Conservation (phyloP, 768 basidiomycete genomes). For the Phlegmacium glaucopus region DNA sequence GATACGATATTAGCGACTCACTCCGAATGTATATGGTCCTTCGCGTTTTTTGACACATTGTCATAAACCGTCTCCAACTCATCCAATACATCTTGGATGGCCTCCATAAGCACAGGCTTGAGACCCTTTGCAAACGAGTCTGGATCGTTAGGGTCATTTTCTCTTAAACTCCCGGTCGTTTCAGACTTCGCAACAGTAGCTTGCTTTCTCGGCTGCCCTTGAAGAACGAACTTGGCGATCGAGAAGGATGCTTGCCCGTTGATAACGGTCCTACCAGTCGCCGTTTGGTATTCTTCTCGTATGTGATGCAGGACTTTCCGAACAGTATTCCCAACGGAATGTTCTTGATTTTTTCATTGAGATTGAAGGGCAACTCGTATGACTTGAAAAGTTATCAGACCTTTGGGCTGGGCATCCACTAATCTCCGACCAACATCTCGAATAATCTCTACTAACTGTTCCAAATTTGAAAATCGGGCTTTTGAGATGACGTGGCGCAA, state of each 20-base stretch:
- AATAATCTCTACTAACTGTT: constrained; percentile 79
- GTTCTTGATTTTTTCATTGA: constrained; percentile 49
- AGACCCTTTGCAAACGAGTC: constrained; percentile 74
- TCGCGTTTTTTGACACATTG: constrained; percentile 89
- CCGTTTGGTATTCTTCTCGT: constrained; percentile 91
- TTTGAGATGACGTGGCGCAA: constrained; percentile 87
- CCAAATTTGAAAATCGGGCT: constrained; percentile 82
- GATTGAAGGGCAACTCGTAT: constrained; percentile 4
- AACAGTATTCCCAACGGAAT: constrained; percentile 93
- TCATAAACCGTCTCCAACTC: constrained; percentile 96
- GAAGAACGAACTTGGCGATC: constrained; percentile 79
- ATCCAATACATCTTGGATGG: constrained; percentile 93
- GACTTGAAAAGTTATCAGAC: constrained; percentile 36
- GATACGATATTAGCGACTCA: constrained; percentile 42
- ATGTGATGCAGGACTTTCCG: constrained; percentile 92
- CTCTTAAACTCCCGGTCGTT: constrained; percentile 53
- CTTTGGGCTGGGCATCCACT: constrained; percentile 93
- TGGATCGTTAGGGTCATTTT: constrained; percentile 72
- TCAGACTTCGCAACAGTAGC: constrained; percentile 42
- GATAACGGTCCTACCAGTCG: constrained; percentile 46
- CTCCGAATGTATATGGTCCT: constrained; percentile 99
- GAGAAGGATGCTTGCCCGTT: constrained; percentile 50
- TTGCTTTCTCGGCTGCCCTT: constrained; percentile 68
- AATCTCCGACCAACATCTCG: constrained; percentile 75
- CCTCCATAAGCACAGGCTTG: constrained; percentile 95